Evolutionary conservation across 2,329 filamentous ascomycete genomes (phyloP).

Genomic region (Diaporthe sp.): DNA sequence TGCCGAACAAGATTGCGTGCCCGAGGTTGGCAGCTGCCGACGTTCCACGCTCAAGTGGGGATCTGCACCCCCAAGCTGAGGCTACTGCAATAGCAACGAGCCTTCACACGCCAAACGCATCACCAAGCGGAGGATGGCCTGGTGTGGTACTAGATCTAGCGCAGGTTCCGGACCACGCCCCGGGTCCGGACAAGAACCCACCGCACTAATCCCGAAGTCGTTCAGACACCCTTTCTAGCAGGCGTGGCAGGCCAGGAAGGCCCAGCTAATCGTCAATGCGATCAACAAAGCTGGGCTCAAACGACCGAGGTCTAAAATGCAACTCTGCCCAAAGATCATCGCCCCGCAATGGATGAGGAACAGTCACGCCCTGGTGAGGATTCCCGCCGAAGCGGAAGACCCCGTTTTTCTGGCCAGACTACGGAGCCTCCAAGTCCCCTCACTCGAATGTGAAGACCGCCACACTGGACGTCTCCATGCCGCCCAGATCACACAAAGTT

Average conservation of each 20-base stretch:
- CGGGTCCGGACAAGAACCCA: conserved; percentile 24
- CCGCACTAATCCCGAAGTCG: conserved; percentile 16
- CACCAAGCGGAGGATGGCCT: conserved; percentile 13
- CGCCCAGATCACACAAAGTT: conserved; percentile 14
- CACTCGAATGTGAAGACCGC: conserved; percentile 4
- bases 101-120: conserved; percentile 26
- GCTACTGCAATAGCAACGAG: conserved; percentile 18
- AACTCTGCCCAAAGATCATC: conserved; percentile 26
- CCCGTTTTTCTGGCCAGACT: conserved; percentile 9
- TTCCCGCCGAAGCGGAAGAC: conserved; percentile 15
- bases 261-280: conserved; percentile 18
- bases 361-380: not conserved
- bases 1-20: conserved; percentile 3
- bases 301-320: conserved; percentile 24
- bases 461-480: not conserved
- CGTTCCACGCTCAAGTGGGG: conserved; percentile 23
- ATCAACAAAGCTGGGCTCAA: conserved; percentile 9
- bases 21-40: conserved; percentile 17
- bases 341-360: not conserved
- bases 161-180: conserved; percentile 18
- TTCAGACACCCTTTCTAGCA: not conserved
- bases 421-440: conserved; percentile 5
- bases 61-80: conserved; percentile 14
- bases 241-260: conserved; percentile 23
- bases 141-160: conserved; percentile 21